Base-by-base conservation (phyloP, 2,329 filamentous ascomycete genomes). In the Aspergillus pseudoglaucus region DNA sequence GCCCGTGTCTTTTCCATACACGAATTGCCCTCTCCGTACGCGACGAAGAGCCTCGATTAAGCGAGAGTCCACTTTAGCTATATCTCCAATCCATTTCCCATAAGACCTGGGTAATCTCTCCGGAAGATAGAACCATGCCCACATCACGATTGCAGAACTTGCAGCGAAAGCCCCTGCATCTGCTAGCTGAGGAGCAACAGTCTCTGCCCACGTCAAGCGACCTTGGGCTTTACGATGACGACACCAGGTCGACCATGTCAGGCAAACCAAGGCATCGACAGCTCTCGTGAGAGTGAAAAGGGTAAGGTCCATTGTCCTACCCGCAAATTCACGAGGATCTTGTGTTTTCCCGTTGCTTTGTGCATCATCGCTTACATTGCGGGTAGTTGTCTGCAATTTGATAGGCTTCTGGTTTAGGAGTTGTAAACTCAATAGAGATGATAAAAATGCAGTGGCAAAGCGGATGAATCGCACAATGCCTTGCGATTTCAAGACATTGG, bases 81-180 rank as follows among this genome's bases (percentile, higher is more conserved):
- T 86, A 18, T 84, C 82, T 37, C 78, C 81, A 57, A 95, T 93
- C 88, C 89, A 94, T 62, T 83, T 84, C 59, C 83, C 84, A 70
- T 94, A 94, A 37, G 83, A 77, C 23, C 72, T 76, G 2, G 89
- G 89, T 1, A 95, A 76, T 17, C 80, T 77, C 32, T 80, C 75
- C 0, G 88, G 87, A 8, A 75, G 66, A 70, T 91, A 95, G 64
- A 94, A 84, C 87, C 87, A 95, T 15, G 87, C 80, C 85, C 87
- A 91, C 89, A 94, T 95, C 56, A 94, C 84, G 33, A 88, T 71
- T 18, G 83, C 85, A 35, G 80, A 83, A 17, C 87, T 90, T 30
- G 77, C 66, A 40, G 85, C 81, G 65, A 95, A 94, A 15, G 90
- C 70, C 5, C 79, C 69, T 3, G 87, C 80, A 60, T 91, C 85